Conservation (phyloP, 2,329 filamentous ascomycete genomes). For the Cladosporium sp. region DNA sequence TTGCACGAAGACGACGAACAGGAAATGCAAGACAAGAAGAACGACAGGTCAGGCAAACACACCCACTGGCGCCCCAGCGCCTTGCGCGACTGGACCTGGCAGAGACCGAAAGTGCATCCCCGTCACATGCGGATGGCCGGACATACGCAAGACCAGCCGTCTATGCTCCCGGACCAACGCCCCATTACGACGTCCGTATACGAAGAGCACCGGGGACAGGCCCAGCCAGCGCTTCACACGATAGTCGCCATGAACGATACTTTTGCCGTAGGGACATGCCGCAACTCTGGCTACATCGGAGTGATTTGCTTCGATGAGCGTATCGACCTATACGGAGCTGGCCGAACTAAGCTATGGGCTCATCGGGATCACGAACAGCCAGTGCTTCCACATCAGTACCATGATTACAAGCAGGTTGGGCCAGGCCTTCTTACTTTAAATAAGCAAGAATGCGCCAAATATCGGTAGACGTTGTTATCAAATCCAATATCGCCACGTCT, state of each 20-base stretch:
- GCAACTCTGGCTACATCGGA: neutral
- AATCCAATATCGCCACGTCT: too few species aligned
- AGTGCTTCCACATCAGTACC: neutral
- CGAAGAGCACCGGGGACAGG: too few species aligned
- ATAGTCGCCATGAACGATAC: constrained; percentile 3
- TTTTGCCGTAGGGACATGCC: neutral
- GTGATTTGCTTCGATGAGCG: constrained; percentile 15
- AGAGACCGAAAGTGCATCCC: too few species aligned
- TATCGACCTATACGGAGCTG: neutral
- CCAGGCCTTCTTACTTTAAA: neutral
- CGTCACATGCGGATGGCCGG: too few species aligned
- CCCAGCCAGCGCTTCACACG: neutral
- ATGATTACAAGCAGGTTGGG: neutral
- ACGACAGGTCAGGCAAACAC: neutral
- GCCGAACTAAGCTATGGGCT: neutral
- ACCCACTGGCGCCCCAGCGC: neutral
- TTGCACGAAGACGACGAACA: neutral
- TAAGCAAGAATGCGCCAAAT: neutral
- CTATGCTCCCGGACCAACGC: neutral
- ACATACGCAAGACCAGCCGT: neutral
- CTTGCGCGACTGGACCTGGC: neutral
- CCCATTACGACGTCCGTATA: too few species aligned
- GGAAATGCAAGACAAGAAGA: neutral
- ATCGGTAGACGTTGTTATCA: neutral
- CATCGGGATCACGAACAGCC: neutral